phyloP scores from a whole-genome alignment of 179 eudicot species.

The Gypsophila paniculata region DNA sequence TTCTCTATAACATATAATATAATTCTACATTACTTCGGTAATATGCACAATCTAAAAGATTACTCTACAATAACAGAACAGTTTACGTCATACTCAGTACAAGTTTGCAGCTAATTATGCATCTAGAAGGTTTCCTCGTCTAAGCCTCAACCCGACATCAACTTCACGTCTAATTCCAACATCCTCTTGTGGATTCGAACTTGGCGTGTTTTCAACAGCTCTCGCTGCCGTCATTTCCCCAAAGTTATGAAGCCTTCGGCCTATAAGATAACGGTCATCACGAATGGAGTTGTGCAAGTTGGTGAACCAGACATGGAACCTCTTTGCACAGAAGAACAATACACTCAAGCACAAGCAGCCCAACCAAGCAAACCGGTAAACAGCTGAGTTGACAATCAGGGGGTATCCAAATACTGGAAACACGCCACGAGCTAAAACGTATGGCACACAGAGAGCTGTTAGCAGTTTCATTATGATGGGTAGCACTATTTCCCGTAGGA shows the following conservation, averaged over 20 bases:
- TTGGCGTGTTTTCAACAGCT: constrained; percentile 25
- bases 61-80: constrained; percentile 25
- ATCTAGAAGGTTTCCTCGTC: constrained; percentile 47
- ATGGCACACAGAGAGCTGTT: constrained; percentile 91
- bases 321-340: constrained; percentile 71
- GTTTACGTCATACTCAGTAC: constrained; percentile 9
- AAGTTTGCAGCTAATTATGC: constrained; percentile 20
- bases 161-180: constrained; percentile 34
- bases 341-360: constrained; percentile 74
- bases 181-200: constrained; percentile 18
- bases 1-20: constrained; percentile 9
- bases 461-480: constrained; percentile 83
- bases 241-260: constrained; percentile 86
- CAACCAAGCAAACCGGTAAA: constrained; percentile 90
- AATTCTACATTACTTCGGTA: constrained; percentile 13
- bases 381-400: constrained; percentile 79
- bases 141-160: constrained; percentile 55
- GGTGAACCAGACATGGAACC: constrained; percentile 97
- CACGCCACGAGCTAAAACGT: constrained; percentile 82
- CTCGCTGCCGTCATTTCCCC: constrained; percentile 43
- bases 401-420: constrained; percentile 92
- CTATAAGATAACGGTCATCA: constrained; percentile 85
- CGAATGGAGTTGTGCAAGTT: constrained; percentile 92
- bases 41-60: constrained; percentile 33
- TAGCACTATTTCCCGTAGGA: constrained; percentile 73